These are phyloP conservation scores for Beauveria sp. DNA, from an alignment of 2,329 filamentous ascomycete species.

Conservation along the genomic window DNA sequence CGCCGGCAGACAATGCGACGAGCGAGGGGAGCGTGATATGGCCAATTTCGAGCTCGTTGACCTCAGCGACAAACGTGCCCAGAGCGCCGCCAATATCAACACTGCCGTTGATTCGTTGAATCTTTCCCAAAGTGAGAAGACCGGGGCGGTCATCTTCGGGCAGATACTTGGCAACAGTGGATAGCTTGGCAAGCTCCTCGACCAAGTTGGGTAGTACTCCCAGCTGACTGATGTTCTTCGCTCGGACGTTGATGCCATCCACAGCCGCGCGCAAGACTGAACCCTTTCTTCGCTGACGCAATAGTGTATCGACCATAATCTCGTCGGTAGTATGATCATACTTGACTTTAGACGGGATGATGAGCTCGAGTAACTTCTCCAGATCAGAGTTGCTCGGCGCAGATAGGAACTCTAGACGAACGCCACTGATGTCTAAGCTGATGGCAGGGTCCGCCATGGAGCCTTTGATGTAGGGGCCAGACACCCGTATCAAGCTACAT, in stretches of 20 bases:
- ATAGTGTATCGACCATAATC: constrained; percentile 85
- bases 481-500: constrained; percentile 67
- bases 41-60: constrained; percentile 60
- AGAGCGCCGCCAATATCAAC: constrained; percentile 61
- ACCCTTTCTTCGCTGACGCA: constrained; percentile 80
- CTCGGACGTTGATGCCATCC: constrained; percentile 52
- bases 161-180: constrained; percentile 86
- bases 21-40: constrained; percentile 82
- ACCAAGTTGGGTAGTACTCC: constrained; percentile 61
- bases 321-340: constrained; percentile 83
- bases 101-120: constrained; percentile 55
- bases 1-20: constrained; percentile 66
- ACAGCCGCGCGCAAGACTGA: constrained; percentile 67
- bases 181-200: constrained; percentile 73
- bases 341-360: constrained; percentile 86
- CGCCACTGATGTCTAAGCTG: constrained; percentile 53
- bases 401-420: constrained; percentile 64
- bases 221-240: constrained; percentile 58
- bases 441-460: constrained; percentile 51
- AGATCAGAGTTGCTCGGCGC: constrained; percentile 73
- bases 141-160: constrained; percentile 93
- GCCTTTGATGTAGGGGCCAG: constrained; percentile 57
- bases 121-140: constrained; percentile 62
- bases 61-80: constrained; percentile 52
- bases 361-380: constrained; percentile 71